Evolutionary conservation across 495 filamentous ascomycete genomes (phyloP).

Genomic region (Neurospora discreta): DNA sequence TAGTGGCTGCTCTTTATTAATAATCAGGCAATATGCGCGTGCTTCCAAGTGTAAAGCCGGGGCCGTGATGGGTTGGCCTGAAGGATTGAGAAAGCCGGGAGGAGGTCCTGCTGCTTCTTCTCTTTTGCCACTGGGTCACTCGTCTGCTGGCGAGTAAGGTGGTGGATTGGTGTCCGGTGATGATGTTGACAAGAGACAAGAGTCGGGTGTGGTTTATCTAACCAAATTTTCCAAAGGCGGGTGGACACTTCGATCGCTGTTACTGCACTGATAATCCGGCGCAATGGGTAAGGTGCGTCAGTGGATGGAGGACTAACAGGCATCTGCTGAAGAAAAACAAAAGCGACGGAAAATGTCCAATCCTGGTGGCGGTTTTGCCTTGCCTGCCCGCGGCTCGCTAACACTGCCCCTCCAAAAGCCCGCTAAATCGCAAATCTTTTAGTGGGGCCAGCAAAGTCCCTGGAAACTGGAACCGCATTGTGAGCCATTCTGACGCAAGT

Average conservation of each 20-base stretch:
- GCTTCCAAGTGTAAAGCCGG: neutral
- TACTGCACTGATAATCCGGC: neutral
- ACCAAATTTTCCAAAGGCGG: neutral
- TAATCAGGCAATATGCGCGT: neutral
- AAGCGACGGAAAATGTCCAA: neutral
- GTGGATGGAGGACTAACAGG: neutral
- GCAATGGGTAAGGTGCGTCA: neutral
- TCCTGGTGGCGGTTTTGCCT: neutral
- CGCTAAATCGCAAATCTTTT: neutral
- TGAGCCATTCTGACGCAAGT: neutral
- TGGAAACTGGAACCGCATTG: neutral
- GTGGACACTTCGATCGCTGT: neutral
- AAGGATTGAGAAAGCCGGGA: neutral
- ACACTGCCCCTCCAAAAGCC: neutral
- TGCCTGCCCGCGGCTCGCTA: neutral
- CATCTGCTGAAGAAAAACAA: neutral
- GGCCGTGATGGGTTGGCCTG: neutral
- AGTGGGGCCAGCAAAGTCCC: neutral
- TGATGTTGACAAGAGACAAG: neutral
- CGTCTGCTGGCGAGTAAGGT: neutral
- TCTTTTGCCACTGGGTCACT: neutral
- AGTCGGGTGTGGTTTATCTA: neutral
- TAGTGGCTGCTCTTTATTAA: neutral
- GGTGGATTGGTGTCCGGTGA: neutral
- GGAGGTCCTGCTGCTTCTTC: slow-evolving; percentile 2